phyloP scores from a whole-genome alignment of 495 filamentous ascomycete genomes.

The Xylaria bambusicola region DNA sequence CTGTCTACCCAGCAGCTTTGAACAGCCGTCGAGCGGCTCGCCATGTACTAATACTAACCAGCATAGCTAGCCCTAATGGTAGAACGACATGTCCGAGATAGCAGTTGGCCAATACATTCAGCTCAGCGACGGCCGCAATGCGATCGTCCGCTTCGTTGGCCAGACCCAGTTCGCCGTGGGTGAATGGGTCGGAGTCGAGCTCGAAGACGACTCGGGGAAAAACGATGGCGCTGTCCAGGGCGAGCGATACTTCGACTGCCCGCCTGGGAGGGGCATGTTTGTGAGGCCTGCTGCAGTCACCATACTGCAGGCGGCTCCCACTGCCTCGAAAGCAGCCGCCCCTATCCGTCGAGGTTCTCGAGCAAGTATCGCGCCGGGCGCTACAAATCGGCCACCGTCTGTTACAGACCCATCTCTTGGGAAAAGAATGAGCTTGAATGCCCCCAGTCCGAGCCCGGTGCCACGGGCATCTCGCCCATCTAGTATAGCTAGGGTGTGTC shows the following conservation, averaged over 20 bases:
- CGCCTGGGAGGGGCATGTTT: constrained; percentile 84
- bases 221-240: constrained; percentile 93
- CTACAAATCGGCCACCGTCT: constrained; percentile 34
- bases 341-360: constrained; percentile 29
- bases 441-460: constrained; percentile 65
- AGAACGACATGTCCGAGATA: constrained; percentile 40
- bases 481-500: constrained; percentile 60
- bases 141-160: constrained; percentile 78
- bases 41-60: constrained; percentile 32
- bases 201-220: constrained; percentile 82
- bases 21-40: background rate
- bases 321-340: constrained; percentile 32
- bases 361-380: constrained; percentile 27
- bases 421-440: constrained; percentile 68
- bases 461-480: constrained; percentile 54
- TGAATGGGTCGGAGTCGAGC: constrained; percentile 89
- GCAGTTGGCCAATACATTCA: constrained; percentile 56
- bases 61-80: constrained; percentile 8
- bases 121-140: constrained; percentile 74
- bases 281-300: constrained; percentile 65
- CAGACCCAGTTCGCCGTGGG: constrained; percentile 75
- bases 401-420: constrained; percentile 50
- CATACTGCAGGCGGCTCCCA: constrained; percentile 60
- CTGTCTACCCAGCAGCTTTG: background rate
- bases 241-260: constrained; percentile 86